A percentile compares a stretch with the other conserved stretches of the same genome.
These are phyloP conservation scores for Claviceps sorghi DNA, from an alignment of 2,329 filamentous ascomycete species.

Conservation along the genomic window DNA sequence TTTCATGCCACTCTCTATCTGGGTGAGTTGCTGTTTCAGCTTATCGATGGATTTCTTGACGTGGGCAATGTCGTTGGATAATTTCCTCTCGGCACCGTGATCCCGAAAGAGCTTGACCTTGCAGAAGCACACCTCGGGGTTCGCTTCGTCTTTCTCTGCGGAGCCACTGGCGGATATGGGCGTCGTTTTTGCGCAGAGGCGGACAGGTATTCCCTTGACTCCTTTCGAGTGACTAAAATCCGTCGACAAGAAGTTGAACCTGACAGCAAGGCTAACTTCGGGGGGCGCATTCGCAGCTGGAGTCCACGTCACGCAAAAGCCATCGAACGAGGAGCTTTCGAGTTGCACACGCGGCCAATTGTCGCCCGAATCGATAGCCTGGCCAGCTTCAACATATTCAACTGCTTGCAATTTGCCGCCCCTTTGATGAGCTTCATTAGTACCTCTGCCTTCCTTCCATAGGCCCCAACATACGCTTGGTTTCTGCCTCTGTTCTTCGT, in stretches of 20 bases:
- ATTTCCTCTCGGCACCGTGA: conserved; percentile 85
- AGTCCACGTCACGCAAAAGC: conserved; percentile 83
- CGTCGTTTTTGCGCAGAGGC: conserved; percentile 83
- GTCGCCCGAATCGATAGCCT: conserved; percentile 46
- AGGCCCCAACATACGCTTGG: conserved; percentile 72
- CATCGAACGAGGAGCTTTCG: conserved; percentile 74
- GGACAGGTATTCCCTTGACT: conserved; percentile 90
- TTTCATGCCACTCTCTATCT: conserved; percentile 54
- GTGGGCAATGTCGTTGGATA: conserved; percentile 87
- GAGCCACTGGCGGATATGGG: conserved; percentile 40
- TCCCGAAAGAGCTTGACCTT: conserved; percentile 96
- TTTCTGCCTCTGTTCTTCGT: conserved; percentile 78
- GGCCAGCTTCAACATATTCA: conserved; percentile 66
- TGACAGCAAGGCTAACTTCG: conserved; percentile 77
- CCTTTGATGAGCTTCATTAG: conserved; percentile 84
- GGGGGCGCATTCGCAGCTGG: conserved; percentile 51
- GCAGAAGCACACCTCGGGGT: conserved; percentile 73
- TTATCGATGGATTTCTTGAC: conserved; percentile 97
- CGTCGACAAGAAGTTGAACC: conserved; percentile 96
- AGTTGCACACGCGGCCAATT: conserved; percentile 55
- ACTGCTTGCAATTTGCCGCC: conserved; percentile 88
- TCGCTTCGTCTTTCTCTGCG: conserved; percentile 27
- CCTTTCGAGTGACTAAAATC: conserved; percentile 98
- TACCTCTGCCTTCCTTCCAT: conserved; percentile 94
- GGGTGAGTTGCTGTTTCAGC: conserved; percentile 80